Base-by-base conservation (phyloP, 306 rosid species). In the Lathyrus aphaca region DNA sequence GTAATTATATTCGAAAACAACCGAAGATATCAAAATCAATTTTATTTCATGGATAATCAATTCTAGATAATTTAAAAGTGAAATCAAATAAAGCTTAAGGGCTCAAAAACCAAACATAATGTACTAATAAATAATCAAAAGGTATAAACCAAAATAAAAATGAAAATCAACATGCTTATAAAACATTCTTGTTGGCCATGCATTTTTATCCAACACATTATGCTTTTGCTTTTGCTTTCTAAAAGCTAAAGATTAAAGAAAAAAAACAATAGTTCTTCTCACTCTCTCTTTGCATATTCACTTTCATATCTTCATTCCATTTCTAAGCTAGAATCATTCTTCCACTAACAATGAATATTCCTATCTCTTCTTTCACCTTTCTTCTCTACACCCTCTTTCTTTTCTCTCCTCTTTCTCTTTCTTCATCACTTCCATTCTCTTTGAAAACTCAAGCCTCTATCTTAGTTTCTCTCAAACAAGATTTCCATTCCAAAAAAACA, bases 181-280 rank as follows among this genome's bases (percentile, higher is more conserved):
- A 80, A 88, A 86, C 77, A 81, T 87, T 79, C 73, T 78, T 79
- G 72, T 75, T 79, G 74, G 73, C 82, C 77, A 63, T 82, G 69
- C 77, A 82, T 79, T 86, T 83, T 80, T 70, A 79, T 81, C 70
- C 80, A 72, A 74, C 35, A 82, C 79, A 69, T 69, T 81, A 2
- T 35, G 81, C 84, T 85, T 86, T 88, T 86, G 80, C 92, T 88
- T 85, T 91, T 81, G 56, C 92, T 86, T 81, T 88, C 70, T 27
- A 81, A 88, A 91, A 88, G 96, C 81, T 82, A 84, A 86, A 76
- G 88, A 77, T 35, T 0, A 35, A 35, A 35, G 39, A 35, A 35
- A 35, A 32, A 32, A 35, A 35, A 35, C 39, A 32, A 32, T 32
- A 32, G 37, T 32, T 6, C 6, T 30, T 13, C 62, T 56, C 23